Base-by-base conservation (phyloP, 345 rosid genomes). In the Cardiospermum halicacabum region DNA sequence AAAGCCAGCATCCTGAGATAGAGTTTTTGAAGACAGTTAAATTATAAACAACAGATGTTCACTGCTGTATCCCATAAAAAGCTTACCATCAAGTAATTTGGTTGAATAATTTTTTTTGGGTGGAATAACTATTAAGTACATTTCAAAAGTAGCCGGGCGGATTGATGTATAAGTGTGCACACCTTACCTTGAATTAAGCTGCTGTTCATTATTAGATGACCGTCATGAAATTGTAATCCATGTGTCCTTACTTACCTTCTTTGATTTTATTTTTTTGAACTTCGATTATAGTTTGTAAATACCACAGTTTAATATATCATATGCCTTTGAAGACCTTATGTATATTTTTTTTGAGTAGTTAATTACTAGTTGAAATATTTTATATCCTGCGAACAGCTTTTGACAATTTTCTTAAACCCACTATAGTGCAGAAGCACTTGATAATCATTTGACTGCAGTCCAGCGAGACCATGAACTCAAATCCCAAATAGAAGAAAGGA, bases 381-480 rank as follows among this genome's bases (percentile, higher is more conserved):
- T 4, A 18, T 11, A 26, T 55, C 37, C 36, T 60, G 66, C 62
- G 60, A 28, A n/a, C n/a, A 19, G 37, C 28, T 32, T 58, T 10
- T 67, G 59, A 66, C 69, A 21, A 60, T 58, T 57, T 67, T 48
- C 45, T 64, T 39, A 54, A 36, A 71, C 31, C 25, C 61, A 53
- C 64, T 81, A 11, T 64, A 91, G 99, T 70, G 97, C 97, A 67
- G 96, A 94, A 80, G 97, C 91, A 68, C 91, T 94, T 58, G 99
- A 91, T 76, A 75, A 80, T 70, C 96, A 94, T 77, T 78, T 94
- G 70, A 89, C 96, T 58, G 85, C 81, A 64, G 60, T 94, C 70
- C 99, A 87, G 75, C 84, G 84, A 65, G 91, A 94, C 34, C 89
- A 89, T 75, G 83, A 88, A 77, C 70, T 78, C 30, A 94, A 83